phyloP scores from a whole-genome alignment of 2,329 filamentous ascomycete genomes.

The Fonsecaea erecta region DNA sequence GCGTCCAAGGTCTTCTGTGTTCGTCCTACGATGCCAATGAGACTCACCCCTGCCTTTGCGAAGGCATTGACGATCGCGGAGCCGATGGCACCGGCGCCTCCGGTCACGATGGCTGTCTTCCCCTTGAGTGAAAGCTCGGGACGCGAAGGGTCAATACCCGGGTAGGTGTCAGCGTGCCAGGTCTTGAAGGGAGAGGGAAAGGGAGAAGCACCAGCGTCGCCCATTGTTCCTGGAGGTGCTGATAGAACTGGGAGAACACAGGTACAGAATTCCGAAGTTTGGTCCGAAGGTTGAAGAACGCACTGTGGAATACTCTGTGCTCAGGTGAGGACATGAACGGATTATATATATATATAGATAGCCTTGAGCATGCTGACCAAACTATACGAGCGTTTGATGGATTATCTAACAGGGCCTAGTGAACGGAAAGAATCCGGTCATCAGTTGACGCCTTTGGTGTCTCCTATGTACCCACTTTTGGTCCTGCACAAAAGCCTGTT shows the following conservation, averaged over 20 bases:
- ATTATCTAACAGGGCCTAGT: neutral
- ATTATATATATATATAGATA: neutral
- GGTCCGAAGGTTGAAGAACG: neutral
- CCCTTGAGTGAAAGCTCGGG: constrained; percentile 41
- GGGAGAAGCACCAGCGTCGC: neutral
- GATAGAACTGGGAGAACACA: neutral
- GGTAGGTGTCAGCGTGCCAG: constrained; percentile 46
- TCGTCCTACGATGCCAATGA: constrained; percentile 57
- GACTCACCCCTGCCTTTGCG: constrained; percentile 57
- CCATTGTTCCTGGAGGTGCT: constrained; percentile 1
- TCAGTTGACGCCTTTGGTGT: neutral
- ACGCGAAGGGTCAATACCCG: constrained; percentile 45
- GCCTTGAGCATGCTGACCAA: neutral
- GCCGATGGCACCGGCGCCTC: constrained; percentile 61
- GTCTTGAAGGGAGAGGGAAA: constrained; percentile 8
- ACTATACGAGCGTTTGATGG: neutral
- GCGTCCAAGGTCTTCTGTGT: constrained; percentile 14
- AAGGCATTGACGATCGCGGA: constrained; percentile 59
- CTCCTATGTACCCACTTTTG: neutral
- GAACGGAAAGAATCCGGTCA: constrained; percentile 1
- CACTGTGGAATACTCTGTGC: neutral
- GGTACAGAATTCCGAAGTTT: neutral
- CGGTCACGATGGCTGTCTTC: constrained; percentile 57
- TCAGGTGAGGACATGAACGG: neutral
- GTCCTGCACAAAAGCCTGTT: neutral